These are phyloP conservation scores for Colletotrichum falcatum DNA, from an alignment of 2,329 filamentous ascomycete species.

Conservation along the genomic window DNA sequence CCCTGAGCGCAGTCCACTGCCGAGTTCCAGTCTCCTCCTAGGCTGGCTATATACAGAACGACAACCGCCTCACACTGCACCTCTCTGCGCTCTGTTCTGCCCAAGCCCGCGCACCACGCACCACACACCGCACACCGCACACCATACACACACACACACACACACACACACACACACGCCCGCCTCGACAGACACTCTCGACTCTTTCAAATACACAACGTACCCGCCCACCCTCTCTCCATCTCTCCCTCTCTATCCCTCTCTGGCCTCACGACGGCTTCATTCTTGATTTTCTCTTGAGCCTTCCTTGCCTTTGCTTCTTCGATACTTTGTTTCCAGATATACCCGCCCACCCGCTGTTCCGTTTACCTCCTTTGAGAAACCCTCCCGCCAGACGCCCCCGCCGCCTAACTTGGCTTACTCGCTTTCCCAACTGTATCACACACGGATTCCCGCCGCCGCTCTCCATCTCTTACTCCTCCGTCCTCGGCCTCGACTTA, in stretches of 20 bases:
- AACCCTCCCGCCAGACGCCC: not conserved
- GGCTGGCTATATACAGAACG: conserved; percentile 29
- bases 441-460: not conserved
- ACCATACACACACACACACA: too few relatives aligned
- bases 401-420: not conserved
- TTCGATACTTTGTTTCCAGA: not conserved
- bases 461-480: not conserved
- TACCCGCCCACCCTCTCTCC: conserved; percentile 3
- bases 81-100: not conserved
- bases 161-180: not conserved
- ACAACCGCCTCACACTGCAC: not conserved
- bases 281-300: not conserved
- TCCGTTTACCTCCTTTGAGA: too few relatives aligned
- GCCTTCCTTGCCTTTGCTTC: not conserved
- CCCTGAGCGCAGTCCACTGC: conserved; percentile 23
- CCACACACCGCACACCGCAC: too few relatives aligned
- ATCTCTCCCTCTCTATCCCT: not conserved
- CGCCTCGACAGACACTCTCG: conserved; percentile 9
- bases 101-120: conserved; percentile 4
- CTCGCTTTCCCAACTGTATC: not conserved
- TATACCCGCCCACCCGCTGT: not conserved
- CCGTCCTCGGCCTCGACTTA: conserved; percentile 6
- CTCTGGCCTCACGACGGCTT: conserved; percentile 15
- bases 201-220: conserved; percentile 26
- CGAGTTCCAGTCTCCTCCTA: not conserved